phyloP scores from a whole-genome alignment of 192 early-diverging fungal genomes.

The Obelidium mucronatum region DNA sequence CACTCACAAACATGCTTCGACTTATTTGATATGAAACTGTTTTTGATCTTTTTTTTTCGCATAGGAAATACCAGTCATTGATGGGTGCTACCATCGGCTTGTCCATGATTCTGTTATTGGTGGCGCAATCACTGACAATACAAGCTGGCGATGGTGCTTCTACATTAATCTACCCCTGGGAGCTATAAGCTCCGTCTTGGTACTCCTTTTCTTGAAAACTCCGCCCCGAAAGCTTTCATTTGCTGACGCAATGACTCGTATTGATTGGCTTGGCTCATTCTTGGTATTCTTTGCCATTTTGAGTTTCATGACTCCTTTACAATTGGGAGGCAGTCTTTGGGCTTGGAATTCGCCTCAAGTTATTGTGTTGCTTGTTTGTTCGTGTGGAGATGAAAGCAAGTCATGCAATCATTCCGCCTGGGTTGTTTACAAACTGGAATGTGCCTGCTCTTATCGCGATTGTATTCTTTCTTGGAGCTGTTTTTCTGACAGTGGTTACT shows the following conservation, averaged over 20 bases:
- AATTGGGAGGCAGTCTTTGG: conserved; percentile 74
- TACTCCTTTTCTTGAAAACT: conserved; percentile 65
- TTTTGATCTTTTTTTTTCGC: no score
- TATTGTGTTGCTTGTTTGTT: conserved; percentile 64
- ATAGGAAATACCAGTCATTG: no score
- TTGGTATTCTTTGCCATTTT: conserved; percentile 60
- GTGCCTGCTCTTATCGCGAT: conserved; percentile 41
- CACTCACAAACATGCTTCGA: no score
- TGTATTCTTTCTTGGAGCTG: conserved; percentile 48
- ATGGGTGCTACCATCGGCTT: no score
- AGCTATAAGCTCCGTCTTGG: conserved; percentile 62
- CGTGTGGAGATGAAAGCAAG: conserved; percentile 68
- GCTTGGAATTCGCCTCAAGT: conserved; percentile 66
- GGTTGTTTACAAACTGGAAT: conserved; percentile 63
- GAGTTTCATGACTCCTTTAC: conserved; percentile 71
- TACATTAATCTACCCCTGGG: conserved; percentile 89
- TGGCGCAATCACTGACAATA: conserved; percentile 71
- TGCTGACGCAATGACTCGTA: conserved; percentile 73
- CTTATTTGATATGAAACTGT: no score
- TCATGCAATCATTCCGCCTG: conserved; percentile 78
- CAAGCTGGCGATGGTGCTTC: conserved; percentile 65
- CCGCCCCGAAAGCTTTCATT: conserved; percentile 60
- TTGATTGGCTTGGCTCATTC: conserved; percentile 72
- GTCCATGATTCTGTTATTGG: conserved; percentile 83
- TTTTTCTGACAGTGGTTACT: conserved; percentile 64